These are phyloP conservation scores for Volvox reticuliferus DNA, from an alignment of 139 green algal species.

Conservation along the genomic window DNA sequence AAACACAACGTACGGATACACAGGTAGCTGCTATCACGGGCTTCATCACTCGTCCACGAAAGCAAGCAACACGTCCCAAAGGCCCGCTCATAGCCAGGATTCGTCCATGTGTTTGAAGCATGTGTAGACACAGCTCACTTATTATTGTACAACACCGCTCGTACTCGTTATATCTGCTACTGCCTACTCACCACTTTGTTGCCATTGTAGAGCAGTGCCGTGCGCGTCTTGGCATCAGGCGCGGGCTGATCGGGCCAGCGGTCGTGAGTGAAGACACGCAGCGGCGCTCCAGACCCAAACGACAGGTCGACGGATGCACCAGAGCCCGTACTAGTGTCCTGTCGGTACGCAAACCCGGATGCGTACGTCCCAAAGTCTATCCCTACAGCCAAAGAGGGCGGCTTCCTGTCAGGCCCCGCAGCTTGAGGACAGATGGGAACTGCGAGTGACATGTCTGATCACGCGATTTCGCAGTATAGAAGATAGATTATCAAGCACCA, in stretches of 20 bases:
- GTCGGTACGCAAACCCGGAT: slow-evolving; percentile 25
- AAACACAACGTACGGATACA: too few species aligned
- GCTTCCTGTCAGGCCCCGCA: background rate
- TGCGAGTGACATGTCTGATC: too few species aligned
- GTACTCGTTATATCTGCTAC: background rate
- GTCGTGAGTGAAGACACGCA: slow-evolving; percentile 9
- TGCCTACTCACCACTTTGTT: background rate
- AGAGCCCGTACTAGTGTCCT: background rate
- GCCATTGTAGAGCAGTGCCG: slow-evolving; percentile 29
- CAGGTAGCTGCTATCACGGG: too few species aligned
- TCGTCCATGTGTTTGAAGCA: too few species aligned
- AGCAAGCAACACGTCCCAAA: background rate
- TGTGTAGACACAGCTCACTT: too few species aligned
- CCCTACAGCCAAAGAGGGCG: slow-evolving; percentile 5
- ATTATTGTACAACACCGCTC: background rate
- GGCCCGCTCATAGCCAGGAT: too few species aligned
- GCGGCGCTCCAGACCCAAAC: background rate
- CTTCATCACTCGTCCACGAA: background rate
- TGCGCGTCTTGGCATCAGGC: slow-evolving; percentile 34
- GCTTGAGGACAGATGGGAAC: too few species aligned
- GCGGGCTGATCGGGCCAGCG: slow-evolving; percentile 28
- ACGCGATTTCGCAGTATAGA: too few species aligned
- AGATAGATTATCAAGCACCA: too few species aligned
- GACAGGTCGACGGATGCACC: background rate
- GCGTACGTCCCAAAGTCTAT: slow-evolving; percentile 39